Evolutionary conservation across 495 filamentous ascomycete species (phyloP).

Genomic region (Neurospora sp.): DNA sequence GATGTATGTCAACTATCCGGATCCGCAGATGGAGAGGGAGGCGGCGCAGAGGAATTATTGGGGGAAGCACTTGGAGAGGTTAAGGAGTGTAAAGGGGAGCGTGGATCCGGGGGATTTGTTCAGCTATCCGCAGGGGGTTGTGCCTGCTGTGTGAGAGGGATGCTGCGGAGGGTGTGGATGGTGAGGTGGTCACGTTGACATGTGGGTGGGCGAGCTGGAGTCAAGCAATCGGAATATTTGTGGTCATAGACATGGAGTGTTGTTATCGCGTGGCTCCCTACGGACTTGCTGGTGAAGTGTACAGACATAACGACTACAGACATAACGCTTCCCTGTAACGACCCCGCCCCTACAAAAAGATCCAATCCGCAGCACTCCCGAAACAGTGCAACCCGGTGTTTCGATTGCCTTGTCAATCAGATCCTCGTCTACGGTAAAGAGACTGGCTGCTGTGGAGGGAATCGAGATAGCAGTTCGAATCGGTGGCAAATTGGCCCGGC

Average conservation of each 20-base stretch:
- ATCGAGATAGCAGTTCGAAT: neutral
- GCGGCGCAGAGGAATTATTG: conserved; percentile 39
- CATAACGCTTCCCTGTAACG: neutral
- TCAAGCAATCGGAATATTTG: neutral
- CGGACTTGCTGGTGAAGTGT: neutral
- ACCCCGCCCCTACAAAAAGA: neutral
- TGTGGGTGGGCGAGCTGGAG: neutral
- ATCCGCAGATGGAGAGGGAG: conserved; percentile 25
- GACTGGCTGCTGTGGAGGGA: neutral
- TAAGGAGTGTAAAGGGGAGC: conserved; percentile 45
- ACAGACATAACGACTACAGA: neutral
- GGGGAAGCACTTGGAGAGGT: conserved; percentile 40
- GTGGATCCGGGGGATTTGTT: conserved; percentile 51
- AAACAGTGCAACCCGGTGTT: neutral
- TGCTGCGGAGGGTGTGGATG: neutral
- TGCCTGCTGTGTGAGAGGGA: conserved; percentile 5
- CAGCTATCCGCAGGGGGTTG: conserved; percentile 41
- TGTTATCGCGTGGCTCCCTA: neutral
- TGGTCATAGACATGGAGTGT: neutral
- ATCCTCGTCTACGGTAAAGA: neutral
- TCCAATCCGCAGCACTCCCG: neutral
- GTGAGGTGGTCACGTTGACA: neutral
- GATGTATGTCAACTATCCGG: conserved; percentile 39
- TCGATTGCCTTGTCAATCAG: neutral
- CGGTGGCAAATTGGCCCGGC: neutral